Conservation (phyloP, 2,329 filamentous ascomycete species). For the Ascochyta lentis region DNA sequence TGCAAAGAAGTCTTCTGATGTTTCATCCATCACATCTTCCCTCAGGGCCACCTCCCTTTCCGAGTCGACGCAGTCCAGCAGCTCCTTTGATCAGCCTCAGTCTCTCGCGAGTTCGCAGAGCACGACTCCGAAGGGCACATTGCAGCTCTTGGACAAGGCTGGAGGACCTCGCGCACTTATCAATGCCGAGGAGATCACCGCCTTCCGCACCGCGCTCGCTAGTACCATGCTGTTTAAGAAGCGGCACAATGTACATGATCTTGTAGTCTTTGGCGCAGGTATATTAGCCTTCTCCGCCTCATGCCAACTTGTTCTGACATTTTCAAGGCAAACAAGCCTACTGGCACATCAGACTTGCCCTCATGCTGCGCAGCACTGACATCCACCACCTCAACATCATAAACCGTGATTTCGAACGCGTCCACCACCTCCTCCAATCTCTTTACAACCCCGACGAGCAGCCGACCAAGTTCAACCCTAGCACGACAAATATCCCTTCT, state of each 20-base stretch:
- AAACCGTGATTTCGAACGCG: constrained; percentile 72
- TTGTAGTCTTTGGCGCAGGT: constrained; percentile 87
- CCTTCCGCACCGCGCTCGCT: constrained; percentile 71
- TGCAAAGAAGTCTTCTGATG: constrained; percentile 28
- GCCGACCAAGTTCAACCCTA: constrained; percentile 22
- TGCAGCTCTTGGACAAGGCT: constrained; percentile 64
- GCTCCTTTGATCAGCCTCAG: constrained; percentile 29
- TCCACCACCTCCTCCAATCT: constrained; percentile 59
- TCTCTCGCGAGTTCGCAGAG: constrained; percentile 30
- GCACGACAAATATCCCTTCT: constrained; percentile 16
- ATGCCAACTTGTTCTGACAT: background rate
- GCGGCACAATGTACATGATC: constrained; percentile 73
- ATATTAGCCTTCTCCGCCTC: too few relatives aligned
- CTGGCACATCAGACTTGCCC: constrained; percentile 88
- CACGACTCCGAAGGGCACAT: constrained; percentile 62
- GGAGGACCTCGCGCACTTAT: constrained; percentile 68
- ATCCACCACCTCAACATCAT: constrained; percentile 84
- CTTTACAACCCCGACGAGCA: constrained; percentile 59
- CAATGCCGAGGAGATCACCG: constrained; percentile 72
- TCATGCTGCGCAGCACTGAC: constrained; percentile 72
- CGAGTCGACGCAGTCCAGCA: constrained; percentile 27
- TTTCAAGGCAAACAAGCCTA: constrained; percentile 73
- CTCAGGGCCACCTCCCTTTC: constrained; percentile 41
- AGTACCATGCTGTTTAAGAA: constrained; percentile 67
- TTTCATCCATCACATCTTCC: constrained; percentile 44